Conservation (phyloP, 805 yeast species). For the Wickerhamomyces xylosicus region DNA sequence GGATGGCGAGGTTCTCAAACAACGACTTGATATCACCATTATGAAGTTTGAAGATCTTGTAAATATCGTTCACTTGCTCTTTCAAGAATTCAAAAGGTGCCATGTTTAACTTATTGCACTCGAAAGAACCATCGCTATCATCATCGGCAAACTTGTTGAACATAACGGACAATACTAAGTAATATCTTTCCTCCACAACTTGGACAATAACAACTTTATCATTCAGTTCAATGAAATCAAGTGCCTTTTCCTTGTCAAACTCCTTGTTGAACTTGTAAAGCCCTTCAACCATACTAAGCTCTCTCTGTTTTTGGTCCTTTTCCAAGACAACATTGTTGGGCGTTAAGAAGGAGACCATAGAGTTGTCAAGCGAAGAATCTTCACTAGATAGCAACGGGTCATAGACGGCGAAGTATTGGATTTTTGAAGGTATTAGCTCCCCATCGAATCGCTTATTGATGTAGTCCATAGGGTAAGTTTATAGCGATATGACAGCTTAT, state of each 20-base stretch:
- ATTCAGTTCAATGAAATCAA: constrained; percentile 19
- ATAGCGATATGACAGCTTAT: constrained; percentile 2
- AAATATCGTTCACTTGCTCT: constrained; percentile 17
- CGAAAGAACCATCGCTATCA: constrained; percentile 4
- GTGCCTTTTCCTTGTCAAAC: constrained; percentile 8
- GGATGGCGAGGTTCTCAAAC: constrained; percentile 9
- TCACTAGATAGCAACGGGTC: constrained; percentile 25
- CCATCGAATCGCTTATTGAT: constrained; percentile 11
- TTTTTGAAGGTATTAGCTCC: constrained; percentile 4
- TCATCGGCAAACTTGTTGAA: constrained; percentile 12
- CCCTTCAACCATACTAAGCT: constrained; percentile 34
- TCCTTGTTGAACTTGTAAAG: constrained; percentile 9
- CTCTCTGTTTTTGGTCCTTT: constrained; percentile 19
- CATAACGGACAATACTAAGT: constrained; percentile 16
- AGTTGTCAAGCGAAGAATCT: background rate
- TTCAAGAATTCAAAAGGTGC: constrained; percentile 20
- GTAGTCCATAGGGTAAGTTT: constrained; percentile 16
- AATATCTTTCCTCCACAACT: constrained; percentile 20
- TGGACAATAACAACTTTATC: constrained; percentile 18
- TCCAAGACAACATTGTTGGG: background rate
- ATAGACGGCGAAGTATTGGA: constrained; percentile 25
- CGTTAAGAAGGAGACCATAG: background rate
- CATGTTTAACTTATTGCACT: constrained; percentile 3
- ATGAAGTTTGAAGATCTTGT: constrained; percentile 17
- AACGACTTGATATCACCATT: constrained; percentile 14